phyloP scores from a whole-genome alignment of 2,329 filamentous ascomycete genomes.

The Diplodia seriata region DNA sequence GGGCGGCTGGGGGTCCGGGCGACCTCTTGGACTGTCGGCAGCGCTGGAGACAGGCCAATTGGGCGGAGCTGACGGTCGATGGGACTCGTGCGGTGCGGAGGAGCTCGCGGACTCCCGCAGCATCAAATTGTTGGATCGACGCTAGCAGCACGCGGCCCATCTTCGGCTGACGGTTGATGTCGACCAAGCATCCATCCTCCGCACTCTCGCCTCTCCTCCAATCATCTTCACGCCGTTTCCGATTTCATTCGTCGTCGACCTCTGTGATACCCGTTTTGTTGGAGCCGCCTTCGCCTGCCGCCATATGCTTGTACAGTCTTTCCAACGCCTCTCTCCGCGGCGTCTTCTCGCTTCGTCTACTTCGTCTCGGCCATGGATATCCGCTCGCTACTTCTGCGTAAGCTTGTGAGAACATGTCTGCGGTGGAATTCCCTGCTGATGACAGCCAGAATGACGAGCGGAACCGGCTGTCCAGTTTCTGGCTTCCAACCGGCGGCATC shows the following conservation, averaged over 20 bases:
- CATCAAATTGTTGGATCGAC: constrained; percentile 31
- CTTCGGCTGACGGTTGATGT: constrained; percentile 19
- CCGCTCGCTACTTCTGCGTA: neutral
- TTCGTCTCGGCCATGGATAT: neutral
- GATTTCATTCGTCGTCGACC: neutral
- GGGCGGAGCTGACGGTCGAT: neutral
- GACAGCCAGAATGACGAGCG: constrained; percentile 54
- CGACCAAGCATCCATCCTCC: neutral
- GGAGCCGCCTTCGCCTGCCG: neutral
- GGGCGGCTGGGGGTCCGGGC: neutral
- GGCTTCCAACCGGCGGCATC: constrained; percentile 78
- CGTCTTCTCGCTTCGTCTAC: constrained; percentile 12
- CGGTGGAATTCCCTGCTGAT: neutral
- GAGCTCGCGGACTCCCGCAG: constrained; percentile 31
- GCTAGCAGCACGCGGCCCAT: constrained; percentile 15
- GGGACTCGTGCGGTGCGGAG: neutral
- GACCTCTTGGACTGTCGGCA: too few species aligned
- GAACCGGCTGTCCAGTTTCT: constrained; percentile 73
- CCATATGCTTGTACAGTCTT: constrained; percentile 31
- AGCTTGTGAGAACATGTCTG: neutral
- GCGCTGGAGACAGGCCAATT: neutral
- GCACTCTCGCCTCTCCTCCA: neutral
- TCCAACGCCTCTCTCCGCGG: constrained; percentile 21
- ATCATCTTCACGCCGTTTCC: neutral
- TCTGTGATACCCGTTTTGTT: constrained; percentile 5